Base-by-base conservation (phyloP, 192 early-diverging fungal species). In the Backusella tuberculispora region DNA sequence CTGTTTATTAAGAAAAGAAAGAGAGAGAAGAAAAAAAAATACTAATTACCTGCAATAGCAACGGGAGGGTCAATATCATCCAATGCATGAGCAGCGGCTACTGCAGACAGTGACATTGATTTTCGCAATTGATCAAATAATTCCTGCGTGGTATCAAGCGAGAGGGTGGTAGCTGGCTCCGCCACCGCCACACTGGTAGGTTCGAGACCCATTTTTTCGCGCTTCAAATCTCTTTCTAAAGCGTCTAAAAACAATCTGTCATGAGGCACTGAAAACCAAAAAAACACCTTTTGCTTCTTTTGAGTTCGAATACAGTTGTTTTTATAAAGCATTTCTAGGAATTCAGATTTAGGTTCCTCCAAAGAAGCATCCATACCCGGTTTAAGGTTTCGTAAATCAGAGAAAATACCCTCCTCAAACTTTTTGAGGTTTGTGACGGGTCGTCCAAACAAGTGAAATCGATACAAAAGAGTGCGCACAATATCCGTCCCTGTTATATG, bases 251-350 rank as follows among this genome's bases (percentile, higher is more conserved):
- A 99, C 43, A 99, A 89, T 42, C 92, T 78, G 77, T 99, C 97
- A 80, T 97, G 97, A 8, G 92, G 92, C 21, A 99, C 98, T 19
- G 95, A 93, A 80, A 91, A 93, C 97, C 98, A 99, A 79, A 92
- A 97, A 82, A 98, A 99, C 15, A 99, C 98, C 72, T 98, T 98
- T 85, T 99, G 98, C 85, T 98, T 98, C 88, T 98, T 99, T 81
- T 98, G 97, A 3, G 96, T 97, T 38, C 97, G 92, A 74, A 99
- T 95, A 83, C 97, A 98, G 66, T 95, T 91, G 85, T 97, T 91
- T 81, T 95, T 96, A 87, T 96, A 95, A 60, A 99, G 86, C 77
- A 98, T 92, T 77, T 97, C 95, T 45, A 99, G 83, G 74, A 98
- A 95, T 65, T 95, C 95, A 7, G 94, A 96, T 56, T 97, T 90